Conservation (phyloP, 495 filamentous ascomycete genomes). For the Penicillium chermesinum region DNA sequence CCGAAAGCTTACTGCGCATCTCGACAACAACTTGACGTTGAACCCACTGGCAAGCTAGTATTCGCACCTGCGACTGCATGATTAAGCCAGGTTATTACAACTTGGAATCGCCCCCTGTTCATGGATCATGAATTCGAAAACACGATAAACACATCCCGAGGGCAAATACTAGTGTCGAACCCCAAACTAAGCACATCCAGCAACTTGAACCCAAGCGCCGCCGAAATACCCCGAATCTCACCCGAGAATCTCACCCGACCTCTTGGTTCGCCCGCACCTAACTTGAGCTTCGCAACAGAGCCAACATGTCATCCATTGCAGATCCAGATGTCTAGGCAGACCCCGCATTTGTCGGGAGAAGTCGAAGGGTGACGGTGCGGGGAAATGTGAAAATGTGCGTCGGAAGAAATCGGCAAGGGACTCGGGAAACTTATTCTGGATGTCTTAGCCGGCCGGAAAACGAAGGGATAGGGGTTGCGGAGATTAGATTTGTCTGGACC, state of each 20-base stretch:
- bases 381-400: not conserved
- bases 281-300: not conserved
- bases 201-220: not conserved
- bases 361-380: not conserved
- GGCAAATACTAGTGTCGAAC: too few relatives aligned
- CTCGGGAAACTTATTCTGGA: not conserved
- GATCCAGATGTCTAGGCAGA: not conserved
- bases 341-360: not conserved
- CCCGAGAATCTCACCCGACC: not conserved
- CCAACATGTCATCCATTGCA: not conserved
- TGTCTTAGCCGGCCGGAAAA: not conserved
- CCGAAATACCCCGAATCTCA: too few relatives aligned
- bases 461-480: not conserved
- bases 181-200: not conserved
- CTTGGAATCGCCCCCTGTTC: too few relatives aligned
- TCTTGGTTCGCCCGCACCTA: not conserved
- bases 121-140: too few relatives aligned
- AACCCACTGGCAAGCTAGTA: too few relatives aligned
- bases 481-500: not conserved
- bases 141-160: too few relatives aligned
- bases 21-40: too few relatives aligned
- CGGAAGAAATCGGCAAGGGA: slow-evolving; percentile 4
- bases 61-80: too few relatives aligned
- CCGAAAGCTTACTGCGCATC: too few relatives aligned
- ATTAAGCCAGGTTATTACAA: too few relatives aligned